phyloP scores from a whole-genome alignment of 2,329 filamentous ascomycete genomes.

The Didymosphaeria variabile region DNA sequence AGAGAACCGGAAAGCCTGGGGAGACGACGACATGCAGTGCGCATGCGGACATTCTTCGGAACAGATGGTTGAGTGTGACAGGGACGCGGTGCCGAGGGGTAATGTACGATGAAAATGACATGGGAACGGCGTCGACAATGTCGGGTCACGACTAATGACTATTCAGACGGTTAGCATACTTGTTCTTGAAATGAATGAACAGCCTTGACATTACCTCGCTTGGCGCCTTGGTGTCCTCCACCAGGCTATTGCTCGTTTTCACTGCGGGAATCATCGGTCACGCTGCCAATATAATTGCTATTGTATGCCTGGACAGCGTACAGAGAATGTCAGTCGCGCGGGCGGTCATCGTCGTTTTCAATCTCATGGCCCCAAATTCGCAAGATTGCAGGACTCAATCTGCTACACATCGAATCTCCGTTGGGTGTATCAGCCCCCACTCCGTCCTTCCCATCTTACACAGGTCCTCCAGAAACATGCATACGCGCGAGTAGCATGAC shows the following conservation, averaged over 20 bases:
- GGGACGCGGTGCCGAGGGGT: constrained; percentile 17
- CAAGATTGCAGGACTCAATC: constrained; percentile 11
- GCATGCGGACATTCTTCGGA: constrained; percentile 17
- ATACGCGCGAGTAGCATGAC: not conserved
- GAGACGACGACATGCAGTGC: constrained; percentile 2
- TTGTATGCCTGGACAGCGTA: not conserved
- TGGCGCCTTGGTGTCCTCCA: not conserved
- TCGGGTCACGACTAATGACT: constrained; percentile 13
- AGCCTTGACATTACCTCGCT: constrained; percentile 4
- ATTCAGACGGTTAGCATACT: constrained; percentile 9
- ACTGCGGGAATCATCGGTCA: not conserved
- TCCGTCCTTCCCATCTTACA: not conserved
- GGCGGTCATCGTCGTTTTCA: constrained; percentile 1
- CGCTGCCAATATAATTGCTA: not conserved
- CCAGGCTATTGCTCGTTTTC: not conserved
- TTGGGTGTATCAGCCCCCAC: constrained; percentile 7
- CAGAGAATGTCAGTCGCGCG: not conserved
- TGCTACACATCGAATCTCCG: constrained; percentile 14
- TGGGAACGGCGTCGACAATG: constrained; percentile 13
- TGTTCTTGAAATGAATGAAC: not conserved
- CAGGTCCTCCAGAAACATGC: constrained; percentile 6
- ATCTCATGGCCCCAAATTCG: not conserved
- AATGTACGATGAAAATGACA: constrained; percentile 5
- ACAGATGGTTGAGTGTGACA: constrained; percentile 23
- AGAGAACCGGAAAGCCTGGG: constrained; percentile 4